Evolutionary conservation across 352 stramenopile genomes (phyloP), one percentile per base, ranked within the genome.

Genomic region (Pythium myriotylum): DNA sequence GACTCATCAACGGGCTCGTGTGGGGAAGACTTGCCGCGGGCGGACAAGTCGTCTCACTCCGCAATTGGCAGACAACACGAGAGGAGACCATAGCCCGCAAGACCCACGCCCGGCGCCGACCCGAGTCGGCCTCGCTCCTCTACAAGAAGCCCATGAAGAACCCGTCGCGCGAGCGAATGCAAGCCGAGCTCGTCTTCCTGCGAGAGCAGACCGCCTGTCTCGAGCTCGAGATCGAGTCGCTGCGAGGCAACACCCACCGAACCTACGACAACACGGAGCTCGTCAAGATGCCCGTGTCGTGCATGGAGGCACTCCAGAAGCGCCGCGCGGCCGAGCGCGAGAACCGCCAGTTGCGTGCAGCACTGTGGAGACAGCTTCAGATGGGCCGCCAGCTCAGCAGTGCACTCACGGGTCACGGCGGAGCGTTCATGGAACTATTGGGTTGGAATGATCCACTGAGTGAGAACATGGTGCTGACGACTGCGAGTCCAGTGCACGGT

Each of bases 161-260:
- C 46, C 72, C 70, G n/a, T 81, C 70, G 14, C 58, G 75, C 7
- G 72, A 84, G 60, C 72, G 74, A 1, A 59, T 81, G n/a, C 73
- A 81, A 46, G 68, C 67, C 27, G 74, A 86, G 47, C 62, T 86
- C 19, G 57, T 50, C 27, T 78, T 73, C 23, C 55, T 86, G 10
- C 52, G 66, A 3, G 65, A 51, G 17, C 71, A 74, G 41, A 67
- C 75, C 24, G 64, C 68, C 2, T 69, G 76, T 27, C 52, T 86
- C 22, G 66, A 86, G 61, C 37, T 45, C 5, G 40, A 81, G 7
- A 26, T 85, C 13, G 5, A 10, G 29, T 10, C 8, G 0, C 7
- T 27, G 45, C 45, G 33, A 7, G n/a, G n/a, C n/a, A 16, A 52
- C 13, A 24, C 19, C 16, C 45, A 35, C 3, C 10, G 33, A 4